Evolutionary conservation across 1,284 basidiomycete genomes (phyloP).

Genomic region (Microbotryum lychnidis-dioicae): DNA sequence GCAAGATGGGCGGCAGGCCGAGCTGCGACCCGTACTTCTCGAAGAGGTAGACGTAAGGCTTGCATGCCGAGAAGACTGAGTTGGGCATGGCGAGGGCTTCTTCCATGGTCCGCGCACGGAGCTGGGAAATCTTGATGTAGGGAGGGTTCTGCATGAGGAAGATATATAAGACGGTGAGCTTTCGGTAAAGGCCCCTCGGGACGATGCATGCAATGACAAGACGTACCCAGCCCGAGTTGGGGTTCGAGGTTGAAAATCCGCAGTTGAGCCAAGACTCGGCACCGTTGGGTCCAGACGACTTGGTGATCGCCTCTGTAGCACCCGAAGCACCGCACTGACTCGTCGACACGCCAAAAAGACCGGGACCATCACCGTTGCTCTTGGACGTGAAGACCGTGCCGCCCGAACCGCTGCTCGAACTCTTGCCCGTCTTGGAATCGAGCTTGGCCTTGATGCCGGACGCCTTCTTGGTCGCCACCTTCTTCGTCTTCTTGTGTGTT

Average conservation of each 20-base stretch:
- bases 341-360: too few species aligned
- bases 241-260: constrained; percentile 36
- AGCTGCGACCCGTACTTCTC: constrained; percentile 54
- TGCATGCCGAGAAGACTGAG: constrained; percentile 55
- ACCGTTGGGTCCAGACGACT: constrained; percentile 57
- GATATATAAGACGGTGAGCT: background rate
- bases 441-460: too few species aligned
- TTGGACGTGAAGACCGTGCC: too few species aligned
- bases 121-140: constrained; percentile 49
- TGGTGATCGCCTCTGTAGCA: too few species aligned
- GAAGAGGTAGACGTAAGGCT: constrained; percentile 52
- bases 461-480: too few species aligned
- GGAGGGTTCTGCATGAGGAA: constrained; percentile 35
- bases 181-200: background rate
- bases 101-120: constrained; percentile 50
- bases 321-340: too few species aligned
- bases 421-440: too few species aligned
- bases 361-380: too few species aligned
- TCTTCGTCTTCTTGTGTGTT: too few species aligned
- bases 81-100: constrained; percentile 43
- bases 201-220: constrained; percentile 57
- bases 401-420: too few species aligned
- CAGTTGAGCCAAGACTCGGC: constrained; percentile 69
- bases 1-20: constrained; percentile 52
- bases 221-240: constrained; percentile 14